Evolutionary conservation across 208 protist species (phyloP).

Genomic region (Wallacemonas collosoma): DNA sequence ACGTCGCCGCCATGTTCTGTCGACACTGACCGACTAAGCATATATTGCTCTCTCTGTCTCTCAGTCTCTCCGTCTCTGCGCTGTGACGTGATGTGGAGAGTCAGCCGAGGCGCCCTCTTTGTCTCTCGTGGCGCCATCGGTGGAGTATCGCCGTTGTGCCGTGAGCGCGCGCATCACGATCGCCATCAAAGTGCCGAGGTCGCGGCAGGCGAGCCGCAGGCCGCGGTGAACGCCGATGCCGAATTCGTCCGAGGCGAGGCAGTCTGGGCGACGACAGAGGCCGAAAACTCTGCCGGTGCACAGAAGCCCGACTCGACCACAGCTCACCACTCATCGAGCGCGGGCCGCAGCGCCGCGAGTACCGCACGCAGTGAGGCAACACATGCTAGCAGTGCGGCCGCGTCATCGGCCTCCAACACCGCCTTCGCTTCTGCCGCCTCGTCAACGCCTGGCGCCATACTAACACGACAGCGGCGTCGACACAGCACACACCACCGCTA

Average conservation of each 20-base stretch:
- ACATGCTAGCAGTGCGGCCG: not conserved
- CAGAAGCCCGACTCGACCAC: not conserved
- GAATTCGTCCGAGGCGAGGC: slow-evolving; percentile 5
- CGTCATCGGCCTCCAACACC: not conserved
- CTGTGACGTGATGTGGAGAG: not conserved
- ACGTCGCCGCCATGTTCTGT: not conserved
- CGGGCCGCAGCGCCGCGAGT: no score
- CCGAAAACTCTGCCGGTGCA: not conserved
- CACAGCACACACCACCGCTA: slow-evolving; percentile 2
- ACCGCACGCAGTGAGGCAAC: not conserved
- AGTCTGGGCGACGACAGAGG: not conserved
- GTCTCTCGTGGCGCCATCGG: not conserved
- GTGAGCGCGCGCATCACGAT: slow-evolving; percentile 5
- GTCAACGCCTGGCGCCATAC: not conserved
- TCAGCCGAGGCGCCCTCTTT: not conserved
- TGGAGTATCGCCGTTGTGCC: not conserved
- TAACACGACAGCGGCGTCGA: not conserved
- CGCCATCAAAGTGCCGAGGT: not conserved
- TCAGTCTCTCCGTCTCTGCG: slow-evolving; percentile 1
- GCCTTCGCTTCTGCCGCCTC: not conserved
- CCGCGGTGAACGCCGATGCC: slow-evolving; percentile 8
- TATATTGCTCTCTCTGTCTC: not conserved
- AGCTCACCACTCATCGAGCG: no score
- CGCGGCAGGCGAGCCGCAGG: slow-evolving; percentile 1
- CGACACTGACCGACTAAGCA: no score